Percentiles rank a stretch among this genome's conserved stretches.
Evolutionary conservation across 106 monocot species (phyloP).

Genomic region (Agapanthus africanus): DNA sequence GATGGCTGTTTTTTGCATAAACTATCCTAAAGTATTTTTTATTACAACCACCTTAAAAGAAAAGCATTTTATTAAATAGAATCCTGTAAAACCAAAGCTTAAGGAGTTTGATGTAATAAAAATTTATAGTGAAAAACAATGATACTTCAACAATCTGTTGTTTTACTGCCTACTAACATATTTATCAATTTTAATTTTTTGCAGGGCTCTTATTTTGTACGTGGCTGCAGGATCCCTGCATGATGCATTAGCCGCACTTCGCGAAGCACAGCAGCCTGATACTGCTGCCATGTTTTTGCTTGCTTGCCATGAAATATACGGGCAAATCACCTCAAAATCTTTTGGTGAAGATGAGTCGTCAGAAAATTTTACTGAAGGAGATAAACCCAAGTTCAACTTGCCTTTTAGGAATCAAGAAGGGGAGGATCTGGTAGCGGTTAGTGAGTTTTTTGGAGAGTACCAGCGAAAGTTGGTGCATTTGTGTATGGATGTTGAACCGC

Average conservation of each 20-base stretch:
- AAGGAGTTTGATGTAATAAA: too few relatives aligned
- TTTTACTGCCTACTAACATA: too few relatives aligned
- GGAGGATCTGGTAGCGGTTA: slow-evolving; percentile 49
- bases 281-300: slow-evolving; percentile 92
- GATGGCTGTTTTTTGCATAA: too few relatives aligned
- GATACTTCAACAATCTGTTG: too few relatives aligned
- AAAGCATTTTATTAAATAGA: too few relatives aligned
- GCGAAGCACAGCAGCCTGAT: slow-evolving; percentile 65
- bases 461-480: slow-evolving; percentile 88
- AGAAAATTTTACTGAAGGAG: neutral
- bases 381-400: slow-evolving; percentile 30
- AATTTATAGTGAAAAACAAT: too few relatives aligned
- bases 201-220: slow-evolving; percentile 78
- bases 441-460: slow-evolving; percentile 79
- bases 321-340: slow-evolving; percentile 20
- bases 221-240: slow-evolving; percentile 84
- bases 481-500: slow-evolving; percentile 71
- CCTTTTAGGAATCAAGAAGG: slow-evolving; percentile 46
- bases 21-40: too few relatives aligned
- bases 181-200: neutral
- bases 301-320: slow-evolving; percentile 89
- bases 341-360: slow-evolving; percentile 13
- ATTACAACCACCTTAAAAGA: too few relatives aligned
- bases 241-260: slow-evolving; percentile 77
- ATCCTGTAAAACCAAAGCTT: too few relatives aligned